Evolutionary conservation across 2,329 filamentous ascomycete genomes (phyloP), one percentile per base, ranked within the genome.

Genomic region (Aspergillus pseudonomiae): DNA sequence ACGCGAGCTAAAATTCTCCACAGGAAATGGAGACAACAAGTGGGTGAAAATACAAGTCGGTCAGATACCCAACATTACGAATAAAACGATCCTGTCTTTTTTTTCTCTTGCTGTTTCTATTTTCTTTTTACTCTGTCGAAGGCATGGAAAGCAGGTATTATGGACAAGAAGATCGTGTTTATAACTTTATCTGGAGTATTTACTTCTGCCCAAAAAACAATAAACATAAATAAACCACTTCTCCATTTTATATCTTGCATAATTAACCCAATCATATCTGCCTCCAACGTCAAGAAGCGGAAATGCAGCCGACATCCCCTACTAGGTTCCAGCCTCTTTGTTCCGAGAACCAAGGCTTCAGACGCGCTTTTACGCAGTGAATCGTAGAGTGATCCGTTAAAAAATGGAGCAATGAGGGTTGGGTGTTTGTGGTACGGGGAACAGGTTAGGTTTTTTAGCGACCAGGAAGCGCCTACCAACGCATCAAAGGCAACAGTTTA

Each of bases 1-100:
- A 55, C 52, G 52, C 52, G 52, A 55, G 52, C 52, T 55, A 55
- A 55, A 55, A 55, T 36, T 36, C 52, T 55, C 52, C 52, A 55
- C 52, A 55, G 32, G 12, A 55, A 39, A 41, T 55, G 52, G 52
- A 41, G 52, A 55, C 52, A 39, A 54, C n/a, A 24, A 36, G 52
- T 24, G n/a, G 52, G 16, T 26, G 6, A 28, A 28, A 55, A 39
- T 24, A 24, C n/a, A 26, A 55, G 52, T 39, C 34, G 30, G 34
- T 36, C 30, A 55, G 34, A 55, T 39, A 55, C 52, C 34, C 34
- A 55, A 39, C 6, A 39, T 39, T 55, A 55, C 52, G n/a, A 54
- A 36, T 36, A 6, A 39, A 39, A 39, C 52, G 11, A 41, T 39
- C 32, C 52, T 26, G 11, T 14, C n/a, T 24, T 41, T 55, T 55